phyloP scores from a whole-genome alignment of 2,329 filamentous ascomycete genomes.

The Drechslerella dactyloides region DNA sequence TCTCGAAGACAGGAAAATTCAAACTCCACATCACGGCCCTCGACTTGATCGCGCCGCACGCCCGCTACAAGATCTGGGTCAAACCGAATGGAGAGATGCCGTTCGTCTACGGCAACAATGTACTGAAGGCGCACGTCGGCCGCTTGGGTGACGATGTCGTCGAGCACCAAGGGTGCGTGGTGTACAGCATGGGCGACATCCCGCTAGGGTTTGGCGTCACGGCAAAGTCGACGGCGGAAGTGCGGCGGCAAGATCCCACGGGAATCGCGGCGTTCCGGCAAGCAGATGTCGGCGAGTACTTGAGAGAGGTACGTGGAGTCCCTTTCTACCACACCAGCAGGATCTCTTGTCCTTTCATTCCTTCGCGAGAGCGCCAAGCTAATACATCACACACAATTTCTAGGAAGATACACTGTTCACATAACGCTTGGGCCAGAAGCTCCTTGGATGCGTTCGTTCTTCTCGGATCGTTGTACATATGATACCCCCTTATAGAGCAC shows the following conservation, averaged over 20 bases:
- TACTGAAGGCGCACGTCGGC: slow-evolving; percentile 81
- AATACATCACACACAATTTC: slow-evolving; percentile 16
- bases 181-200: slow-evolving; percentile 89
- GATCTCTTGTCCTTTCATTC: not conserved
- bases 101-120: slow-evolving; percentile 90
- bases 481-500: slow-evolving; percentile 45
- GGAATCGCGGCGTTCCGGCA: slow-evolving; percentile 88
- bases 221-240: slow-evolving; percentile 83
- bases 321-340: too few species aligned
- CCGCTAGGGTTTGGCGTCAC: slow-evolving; percentile 89
- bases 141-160: slow-evolving; percentile 90
- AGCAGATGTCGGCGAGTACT: slow-evolving; percentile 91
- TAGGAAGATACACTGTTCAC: slow-evolving; percentile 56
- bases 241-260: slow-evolving; percentile 84
- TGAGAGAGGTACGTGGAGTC: slow-evolving; percentile 74
- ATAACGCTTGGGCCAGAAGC: slow-evolving; percentile 17
- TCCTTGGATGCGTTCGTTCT: slow-evolving; percentile 5
- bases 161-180: slow-evolving; percentile 88
- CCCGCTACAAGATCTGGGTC: slow-evolving; percentile 96
- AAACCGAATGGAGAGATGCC: slow-evolving; percentile 97
- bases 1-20: slow-evolving; percentile 97
- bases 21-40: slow-evolving; percentile 91
- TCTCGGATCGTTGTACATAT: slow-evolving; percentile 39
- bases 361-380: not conserved
- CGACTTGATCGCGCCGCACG: slow-evolving; percentile 85